These are phyloP conservation scores for Lentinula guzmanii DNA, from an alignment of 768 basidiomycete species.

Conservation along the genomic window DNA sequence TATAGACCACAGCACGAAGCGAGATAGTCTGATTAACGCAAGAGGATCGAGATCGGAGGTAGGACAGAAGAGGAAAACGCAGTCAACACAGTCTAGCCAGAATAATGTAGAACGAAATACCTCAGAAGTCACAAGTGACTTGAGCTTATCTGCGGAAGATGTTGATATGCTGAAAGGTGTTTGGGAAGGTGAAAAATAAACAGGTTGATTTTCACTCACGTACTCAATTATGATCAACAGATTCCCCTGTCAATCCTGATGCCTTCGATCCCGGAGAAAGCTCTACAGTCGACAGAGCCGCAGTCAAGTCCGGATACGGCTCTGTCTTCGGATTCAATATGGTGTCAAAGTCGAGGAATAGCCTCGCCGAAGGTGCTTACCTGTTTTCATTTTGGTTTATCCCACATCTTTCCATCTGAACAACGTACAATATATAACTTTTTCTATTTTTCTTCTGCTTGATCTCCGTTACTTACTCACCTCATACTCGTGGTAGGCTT, in stretches of 20 bases:
- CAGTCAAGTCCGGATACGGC: constrained; percentile 4
- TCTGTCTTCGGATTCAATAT: constrained; percentile 5
- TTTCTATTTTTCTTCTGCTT: not conserved
- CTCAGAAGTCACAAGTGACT: not conserved
- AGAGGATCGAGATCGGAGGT: not conserved
- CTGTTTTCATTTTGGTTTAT: not conserved
- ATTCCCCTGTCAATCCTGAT: not conserved
- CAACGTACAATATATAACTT: not conserved
- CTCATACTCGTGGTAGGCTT: not conserved
- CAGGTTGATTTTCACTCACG: not conserved
- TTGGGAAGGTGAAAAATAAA: not conserved
- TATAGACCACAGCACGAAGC: not conserved
- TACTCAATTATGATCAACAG: not conserved
- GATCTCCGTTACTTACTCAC: not conserved
- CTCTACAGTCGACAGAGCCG: not conserved
- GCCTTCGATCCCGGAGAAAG: not conserved
- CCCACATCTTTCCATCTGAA: not conserved
- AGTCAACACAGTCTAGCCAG: not conserved
- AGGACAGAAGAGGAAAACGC: not conserved
- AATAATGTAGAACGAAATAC: not conserved
- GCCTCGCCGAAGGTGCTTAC: constrained; percentile 2
- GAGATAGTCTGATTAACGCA: not conserved
- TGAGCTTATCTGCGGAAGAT: not conserved
- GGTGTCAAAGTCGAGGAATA: constrained; percentile 4
- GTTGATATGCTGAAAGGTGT: not conserved